Base-by-base conservation (phyloP, 1,284 basidiomycete genomes). In the Trametes hirsuta region DNA sequence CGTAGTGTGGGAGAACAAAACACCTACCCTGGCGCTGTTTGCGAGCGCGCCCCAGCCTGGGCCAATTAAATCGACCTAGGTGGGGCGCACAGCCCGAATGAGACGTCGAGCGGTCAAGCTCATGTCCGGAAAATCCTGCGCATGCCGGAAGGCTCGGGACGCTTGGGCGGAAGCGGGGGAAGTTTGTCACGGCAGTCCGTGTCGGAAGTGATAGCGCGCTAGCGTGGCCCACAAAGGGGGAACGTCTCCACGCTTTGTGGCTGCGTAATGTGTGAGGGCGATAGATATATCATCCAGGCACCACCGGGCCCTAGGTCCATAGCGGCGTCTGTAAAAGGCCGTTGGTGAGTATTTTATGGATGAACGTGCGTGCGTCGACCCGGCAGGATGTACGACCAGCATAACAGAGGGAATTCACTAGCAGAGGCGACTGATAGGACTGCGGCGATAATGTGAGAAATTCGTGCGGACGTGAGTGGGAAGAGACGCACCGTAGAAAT, bases 391-490 rank as follows among this genome's bases (percentile, higher is more conserved):
- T 5, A 30, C 30, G 8, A 30, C 30, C 5, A 30, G 36, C 36
- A 2, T 1, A 11, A 18, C 2, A 30, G 46, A 30, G 34, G 14
- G 25, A 40, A 40, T 12, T 40, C 14, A 18, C 25, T 11, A 30
- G 50, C 37, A 44, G 15, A 44, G 36, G 41, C 41, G 46, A 25
- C 35, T 51, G 34, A 35, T n/a, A 47, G 15, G 40, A 47, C 11
- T 55, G 44, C 55, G 55, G 59, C 37, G 55, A 57, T 58, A 61
- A 46, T 41, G 58, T 59, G 58, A 55, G 58, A 59, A 44, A 5
- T 42, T 14, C 11, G 47, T 10, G 11, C 21, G 11, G 36, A 48
- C 41, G n/a, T 4, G 25, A 52, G 55, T 54, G 55, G 50, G 59
- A 57, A 41, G 41, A 30, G 14, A 24, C 35, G 5, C 24, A 46